phyloP scores from a whole-genome alignment of 164 flowering plant genomes.

The Chloranthus sessilifolius region DNA sequence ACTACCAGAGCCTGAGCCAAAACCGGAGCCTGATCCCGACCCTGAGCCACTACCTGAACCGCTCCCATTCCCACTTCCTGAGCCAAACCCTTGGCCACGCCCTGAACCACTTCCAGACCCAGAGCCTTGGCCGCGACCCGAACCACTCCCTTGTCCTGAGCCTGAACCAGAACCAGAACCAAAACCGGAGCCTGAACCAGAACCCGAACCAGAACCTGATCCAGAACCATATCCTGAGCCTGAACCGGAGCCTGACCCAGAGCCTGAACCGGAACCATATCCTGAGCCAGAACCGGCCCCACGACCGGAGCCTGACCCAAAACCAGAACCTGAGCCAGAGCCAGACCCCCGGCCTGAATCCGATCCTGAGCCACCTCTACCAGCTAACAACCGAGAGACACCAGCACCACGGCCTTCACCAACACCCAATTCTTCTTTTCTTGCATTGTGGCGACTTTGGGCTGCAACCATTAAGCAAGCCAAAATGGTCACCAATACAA shows the following conservation, averaged over 20 bases:
- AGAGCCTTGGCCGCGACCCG: background rate
- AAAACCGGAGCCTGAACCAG: background rate
- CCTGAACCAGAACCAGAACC: background rate
- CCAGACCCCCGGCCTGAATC: background rate
- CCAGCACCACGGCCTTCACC: too few relatives aligned
- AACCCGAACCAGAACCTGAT: background rate
- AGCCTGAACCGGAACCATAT: conserved; percentile 1
- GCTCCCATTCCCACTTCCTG: background rate
- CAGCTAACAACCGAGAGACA: too few relatives aligned
- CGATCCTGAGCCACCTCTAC: background rate
- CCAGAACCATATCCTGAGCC: background rate
- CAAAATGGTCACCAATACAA: too few relatives aligned
- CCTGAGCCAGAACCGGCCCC: background rate
- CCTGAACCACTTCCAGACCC: conserved; percentile 3
- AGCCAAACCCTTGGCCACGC: background rate
- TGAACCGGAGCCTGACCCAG: conserved; percentile 1
- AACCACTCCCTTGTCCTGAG: background rate
- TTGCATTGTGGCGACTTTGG: too few relatives aligned
- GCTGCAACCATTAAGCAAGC: too few relatives aligned
- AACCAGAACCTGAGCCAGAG: background rate
- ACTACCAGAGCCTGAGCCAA: background rate
- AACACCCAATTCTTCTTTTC: too few relatives aligned
- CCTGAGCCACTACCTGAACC: background rate
- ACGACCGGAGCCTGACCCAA: background rate
- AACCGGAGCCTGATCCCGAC: background rate